Base-by-base conservation (phyloP, 768 basidiomycete species). In the Termitomyces sp. region DNA sequence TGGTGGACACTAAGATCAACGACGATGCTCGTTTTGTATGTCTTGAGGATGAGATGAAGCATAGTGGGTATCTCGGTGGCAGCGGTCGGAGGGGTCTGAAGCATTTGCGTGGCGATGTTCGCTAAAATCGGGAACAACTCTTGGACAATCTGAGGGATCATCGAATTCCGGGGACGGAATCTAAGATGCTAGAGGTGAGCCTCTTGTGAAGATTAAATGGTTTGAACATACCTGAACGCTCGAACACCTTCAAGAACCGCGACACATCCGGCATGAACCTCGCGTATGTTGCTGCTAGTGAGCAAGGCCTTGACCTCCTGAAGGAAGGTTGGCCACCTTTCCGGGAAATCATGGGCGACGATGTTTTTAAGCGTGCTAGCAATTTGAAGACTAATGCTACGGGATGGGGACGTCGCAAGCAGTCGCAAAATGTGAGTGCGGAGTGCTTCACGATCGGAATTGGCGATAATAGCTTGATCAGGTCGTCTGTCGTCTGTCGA, bases 11-110 rank as follows among this genome's bases (percentile, higher is more conserved):
- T 86, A 22, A 96, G 80, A 58, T 87, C 82, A 42, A 91, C 80
- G n/a, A 88, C 80, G 71, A 92, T 91, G 52, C 87, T 89, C 0
- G 87, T 88, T 69, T 87, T 90, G 80, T 96, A 96, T 0, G 91
- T 82, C 70, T 96, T 96, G 62, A 95, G 79, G 61, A 96, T 90
- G 55, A 93, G 81, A 68, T 95, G 93, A 35, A 96, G 79, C 79
- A 95, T 88, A 1, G 86, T 82, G 1, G 92, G 92, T 55, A 90
- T 88, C 60, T 94, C 92, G 52, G 88, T 85, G 12, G 82, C 78
- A n/a, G 78, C 76, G 39, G 77, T 80, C 3, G 87, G 88, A 0
- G 86, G 86, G 9, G 84, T 80, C 48, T 83, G 78, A 51, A 92
- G 76, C 76, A 95, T 84, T 65, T 86, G 80, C 0, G 80, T 77